Evolutionary conservation across 768 basidiomycete species (phyloP), one percentile per base, ranked within the genome.

Genomic region (Russula ochroleuca): DNA sequence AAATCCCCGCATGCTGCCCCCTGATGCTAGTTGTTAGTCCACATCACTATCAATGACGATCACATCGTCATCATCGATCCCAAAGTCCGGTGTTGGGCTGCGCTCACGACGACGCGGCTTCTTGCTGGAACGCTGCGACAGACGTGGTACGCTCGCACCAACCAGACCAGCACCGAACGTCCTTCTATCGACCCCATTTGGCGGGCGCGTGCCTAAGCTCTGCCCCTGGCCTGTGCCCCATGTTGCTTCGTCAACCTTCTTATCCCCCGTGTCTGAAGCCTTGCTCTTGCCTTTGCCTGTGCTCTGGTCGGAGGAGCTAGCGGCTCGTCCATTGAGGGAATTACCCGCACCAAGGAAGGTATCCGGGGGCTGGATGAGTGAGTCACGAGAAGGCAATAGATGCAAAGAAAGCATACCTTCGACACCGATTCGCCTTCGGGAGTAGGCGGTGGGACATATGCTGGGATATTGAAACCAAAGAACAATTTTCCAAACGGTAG

Each of bases 401-500:
- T 19, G 23, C 13, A 21, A 19, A 14, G 45, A 38, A 25, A 2
- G 49, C 59, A 43, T 68, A 73, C 73, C 65, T 69, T 61, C 2
- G 59, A 45, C 3, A 54, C 47, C 10, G 56, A 28, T 15, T 61
- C 51, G 0, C 70, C 47, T 3, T 69, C 63, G 15, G 54, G 59
- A 33, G 63, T n/a, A 2, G 68, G 55, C 2, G 85, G 81, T 8
- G 85, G 84, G 3, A 75, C 78, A 71, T 91, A 92, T 1, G 88
- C 79, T 2, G 83, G 77, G 61, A 91, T 83, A 64, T 90, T 89
- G 77, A 88, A 99, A 11, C 97, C 97, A 71, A 99, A 98, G 80
- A 99, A 99, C 21, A 99, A 79, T 68, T 97, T 89, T 14, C 97
- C 97, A 67, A 90, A 88, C 0, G 97, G 94, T 11, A 99, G 79